Evolutionary conservation across 208 protist species (phyloP).

Genomic region (Trichomonas gallinae): DNA sequence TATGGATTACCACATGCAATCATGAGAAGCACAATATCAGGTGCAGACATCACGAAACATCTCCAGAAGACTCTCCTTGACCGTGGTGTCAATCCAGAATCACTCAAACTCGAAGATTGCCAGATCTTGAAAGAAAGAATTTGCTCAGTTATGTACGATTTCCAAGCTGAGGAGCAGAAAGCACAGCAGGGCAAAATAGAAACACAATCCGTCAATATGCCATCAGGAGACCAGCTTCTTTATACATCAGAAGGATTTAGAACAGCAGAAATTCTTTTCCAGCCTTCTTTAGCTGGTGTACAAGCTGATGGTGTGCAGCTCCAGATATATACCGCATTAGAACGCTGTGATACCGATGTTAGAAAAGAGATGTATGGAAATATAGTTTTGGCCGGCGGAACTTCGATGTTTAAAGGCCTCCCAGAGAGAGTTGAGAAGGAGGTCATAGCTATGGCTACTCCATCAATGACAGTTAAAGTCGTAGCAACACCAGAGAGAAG

Average conservation of each 20-base stretch:
- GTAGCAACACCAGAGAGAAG: constrained; percentile 55
- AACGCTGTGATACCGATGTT: constrained; percentile 55
- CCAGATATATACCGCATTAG: constrained; percentile 46
- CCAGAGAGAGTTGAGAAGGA: constrained; percentile 76
- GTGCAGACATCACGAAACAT: constrained; percentile 55
- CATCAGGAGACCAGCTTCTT: constrained; percentile 48
- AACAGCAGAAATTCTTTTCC: constrained; percentile 61
- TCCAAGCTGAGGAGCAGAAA: constrained; percentile 45
- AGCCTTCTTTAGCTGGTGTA: constrained; percentile 48
- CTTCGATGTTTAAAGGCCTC: constrained; percentile 62
- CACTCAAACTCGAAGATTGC: constrained; percentile 52
- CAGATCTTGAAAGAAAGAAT: constrained; percentile 60
- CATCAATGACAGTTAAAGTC: constrained; percentile 46
- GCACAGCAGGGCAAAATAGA: constrained; percentile 37
- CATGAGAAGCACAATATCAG: constrained; percentile 50
- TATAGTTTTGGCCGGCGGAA: constrained; percentile 47
- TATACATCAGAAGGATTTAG: constrained; percentile 47
- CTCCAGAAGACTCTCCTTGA: constrained; percentile 50
- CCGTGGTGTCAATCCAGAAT: constrained; percentile 43
- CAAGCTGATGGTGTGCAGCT: constrained; percentile 48
- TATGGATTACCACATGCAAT: constrained; percentile 51
- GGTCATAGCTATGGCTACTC: constrained; percentile 38
- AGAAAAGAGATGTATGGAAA: constrained; percentile 47
- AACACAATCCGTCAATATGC: constrained; percentile 51
- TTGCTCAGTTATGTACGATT: constrained; percentile 54